A percentile compares a stretch with the other conserved stretches of the same genome.
phyloP scores from a whole-genome alignment of 2,329 filamentous ascomycete genomes.

The Penicillium sp. region DNA sequence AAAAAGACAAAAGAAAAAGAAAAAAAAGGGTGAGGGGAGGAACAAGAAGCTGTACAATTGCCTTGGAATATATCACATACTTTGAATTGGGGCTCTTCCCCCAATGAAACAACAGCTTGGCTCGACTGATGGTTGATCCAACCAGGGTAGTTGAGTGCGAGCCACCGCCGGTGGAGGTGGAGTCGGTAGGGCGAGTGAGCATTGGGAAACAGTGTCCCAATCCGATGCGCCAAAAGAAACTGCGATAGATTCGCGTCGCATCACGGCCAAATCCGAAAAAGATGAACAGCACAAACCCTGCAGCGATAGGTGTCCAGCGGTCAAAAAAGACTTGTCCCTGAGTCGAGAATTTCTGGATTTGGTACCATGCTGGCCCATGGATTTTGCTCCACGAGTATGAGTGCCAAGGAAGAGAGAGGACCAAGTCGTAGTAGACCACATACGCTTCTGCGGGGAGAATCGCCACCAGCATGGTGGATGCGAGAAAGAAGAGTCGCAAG shows the following conservation, averaged over 20 bases:
- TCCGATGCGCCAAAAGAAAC: conserved; percentile 39
- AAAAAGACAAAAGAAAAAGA: no score
- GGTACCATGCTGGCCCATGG: conserved; percentile 48
- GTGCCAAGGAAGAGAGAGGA: conserved; percentile 30
- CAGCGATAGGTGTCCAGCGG: conserved; percentile 52
- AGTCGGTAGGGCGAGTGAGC: conserved; percentile 16
- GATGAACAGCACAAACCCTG: conserved; percentile 53
- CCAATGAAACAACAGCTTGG: conserved; percentile 23
- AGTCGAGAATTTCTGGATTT: conserved; percentile 45
- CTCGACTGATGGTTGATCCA: conserved; percentile 23
- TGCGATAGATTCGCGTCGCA: conserved; percentile 51
- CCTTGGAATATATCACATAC: conserved; percentile 9
- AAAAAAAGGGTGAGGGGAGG: not conserved
- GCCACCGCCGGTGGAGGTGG: conserved; percentile 2
- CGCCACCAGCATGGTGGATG: conserved; percentile 50
- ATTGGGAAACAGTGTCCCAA: conserved; percentile 31
- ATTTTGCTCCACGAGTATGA: conserved; percentile 49
- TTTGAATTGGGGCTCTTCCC: conserved; percentile 12
- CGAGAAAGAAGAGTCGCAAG: conserved; percentile 46
- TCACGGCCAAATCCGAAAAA: conserved; percentile 61
- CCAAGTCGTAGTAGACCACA: conserved; percentile 43
- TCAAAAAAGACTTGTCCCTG: conserved; percentile 46
- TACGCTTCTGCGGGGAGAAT: conserved; percentile 51
- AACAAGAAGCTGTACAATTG: not conserved
- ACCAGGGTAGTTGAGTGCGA: conserved; percentile 14